phyloP scores from a whole-genome alignment of 257 asterid species.

The Lycium barbarum region DNA sequence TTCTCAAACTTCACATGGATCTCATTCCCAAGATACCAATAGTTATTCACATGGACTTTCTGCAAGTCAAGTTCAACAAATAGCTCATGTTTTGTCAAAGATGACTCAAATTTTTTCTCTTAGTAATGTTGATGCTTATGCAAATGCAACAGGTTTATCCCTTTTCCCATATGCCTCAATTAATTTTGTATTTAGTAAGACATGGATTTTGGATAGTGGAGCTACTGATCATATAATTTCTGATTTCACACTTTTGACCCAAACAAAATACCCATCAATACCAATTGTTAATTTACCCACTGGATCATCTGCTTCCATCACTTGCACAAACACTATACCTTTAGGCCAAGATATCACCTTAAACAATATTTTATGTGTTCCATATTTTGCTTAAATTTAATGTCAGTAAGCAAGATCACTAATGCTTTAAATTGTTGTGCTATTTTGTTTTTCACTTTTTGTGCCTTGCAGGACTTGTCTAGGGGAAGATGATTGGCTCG shows the following conservation, averaged over 20 bases:
- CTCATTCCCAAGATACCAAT: neutral
- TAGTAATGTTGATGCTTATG: neutral
- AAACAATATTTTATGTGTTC: constrained; percentile 27
- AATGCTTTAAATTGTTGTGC: constrained; percentile 10
- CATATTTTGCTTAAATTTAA: constrained; percentile 2
- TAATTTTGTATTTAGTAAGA: neutral
- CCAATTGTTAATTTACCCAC: neutral
- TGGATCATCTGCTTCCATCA: neutral
- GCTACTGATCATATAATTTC: constrained; percentile 26
- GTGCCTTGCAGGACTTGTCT: constrained; percentile 23
- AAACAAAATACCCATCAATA: neutral
- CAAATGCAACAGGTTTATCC: neutral
- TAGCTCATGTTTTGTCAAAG: neutral
- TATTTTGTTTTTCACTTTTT: neutral
- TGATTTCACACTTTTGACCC: neutral
- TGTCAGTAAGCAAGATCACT: constrained; percentile 25
- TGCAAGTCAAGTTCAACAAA: neutral
- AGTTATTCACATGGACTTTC: neutral
- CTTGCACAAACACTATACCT: too few species aligned
- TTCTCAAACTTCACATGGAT: neutral
- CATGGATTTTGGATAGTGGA: constrained; percentile 26
- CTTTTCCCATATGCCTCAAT: neutral
- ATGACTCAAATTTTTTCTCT: neutral
- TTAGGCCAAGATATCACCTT: neutral
- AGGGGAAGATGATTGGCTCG: constrained; percentile 37